phyloP scores from a whole-genome alignment of 1,139 yeast genomes.

The Meyerozyma carpophila region DNA sequence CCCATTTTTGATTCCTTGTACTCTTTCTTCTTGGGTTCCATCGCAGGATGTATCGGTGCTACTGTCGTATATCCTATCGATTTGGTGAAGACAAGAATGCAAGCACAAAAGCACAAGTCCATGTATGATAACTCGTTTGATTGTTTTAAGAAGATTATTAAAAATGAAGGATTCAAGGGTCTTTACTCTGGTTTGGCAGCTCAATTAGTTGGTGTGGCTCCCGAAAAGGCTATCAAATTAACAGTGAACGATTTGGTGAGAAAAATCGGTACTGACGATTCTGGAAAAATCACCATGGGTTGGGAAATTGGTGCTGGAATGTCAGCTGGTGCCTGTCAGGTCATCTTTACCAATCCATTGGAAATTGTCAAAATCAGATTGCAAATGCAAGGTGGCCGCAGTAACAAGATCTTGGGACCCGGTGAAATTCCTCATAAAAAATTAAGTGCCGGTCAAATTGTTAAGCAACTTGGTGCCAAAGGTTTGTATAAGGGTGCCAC shows the following conservation, averaged over 20 bases:
- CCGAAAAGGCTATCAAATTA: slow-evolving; percentile 94
- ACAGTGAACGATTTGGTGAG: slow-evolving; percentile 91
- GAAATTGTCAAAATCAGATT: slow-evolving; percentile 94
- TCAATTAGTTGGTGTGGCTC: slow-evolving; percentile 94
- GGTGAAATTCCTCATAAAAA: slow-evolving; percentile 45
- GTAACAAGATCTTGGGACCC: slow-evolving; percentile 28
- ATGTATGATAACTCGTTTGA: slow-evolving; percentile 78
- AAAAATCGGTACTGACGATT: slow-evolving; percentile 56
- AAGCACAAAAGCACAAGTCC: slow-evolving; percentile 78
- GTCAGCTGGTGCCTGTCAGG: slow-evolving; percentile 95
- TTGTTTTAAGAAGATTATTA: slow-evolving; percentile 74
- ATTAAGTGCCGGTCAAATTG: slow-evolving; percentile 65
- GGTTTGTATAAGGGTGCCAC: slow-evolving; percentile 90
- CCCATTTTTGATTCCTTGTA: slow-evolving; percentile 78
- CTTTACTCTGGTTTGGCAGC: slow-evolving; percentile 92
- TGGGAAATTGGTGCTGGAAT: slow-evolving; percentile 89
- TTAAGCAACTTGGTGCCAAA: slow-evolving; percentile 70
- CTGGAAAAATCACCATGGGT: slow-evolving; percentile 55
- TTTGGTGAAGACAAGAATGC: slow-evolving; percentile 95
- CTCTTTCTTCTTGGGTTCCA: slow-evolving; percentile 84
- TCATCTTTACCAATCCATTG: slow-evolving; percentile 89
- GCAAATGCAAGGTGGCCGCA: slow-evolving; percentile 85
- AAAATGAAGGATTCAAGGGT: slow-evolving; percentile 81
- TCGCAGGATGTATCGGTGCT: slow-evolving; percentile 98
- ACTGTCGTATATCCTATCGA: slow-evolving; percentile 98